A percentile compares a stretch with the other conserved stretches of the same genome.
Evolutionary conservation across 2,329 filamentous ascomycete species (phyloP).

Genomic region (Diaporthe sp.): DNA sequence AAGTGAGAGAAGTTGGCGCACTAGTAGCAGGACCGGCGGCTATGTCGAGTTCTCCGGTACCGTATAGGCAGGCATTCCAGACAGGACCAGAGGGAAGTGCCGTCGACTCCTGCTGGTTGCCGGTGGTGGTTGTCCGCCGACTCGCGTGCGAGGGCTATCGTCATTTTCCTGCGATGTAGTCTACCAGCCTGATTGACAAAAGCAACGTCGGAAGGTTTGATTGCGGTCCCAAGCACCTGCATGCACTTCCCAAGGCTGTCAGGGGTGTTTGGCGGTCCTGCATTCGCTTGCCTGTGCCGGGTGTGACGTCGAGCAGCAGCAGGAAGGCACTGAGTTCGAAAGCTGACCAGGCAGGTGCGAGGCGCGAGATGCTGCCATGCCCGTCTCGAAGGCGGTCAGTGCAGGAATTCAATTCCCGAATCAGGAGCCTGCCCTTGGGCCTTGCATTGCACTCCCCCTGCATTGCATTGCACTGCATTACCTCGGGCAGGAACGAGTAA

Average conservation of each 20-base stretch:
- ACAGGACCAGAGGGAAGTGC: background rate
- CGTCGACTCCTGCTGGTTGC: background rate
- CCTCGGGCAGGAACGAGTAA: conserved; percentile 4
- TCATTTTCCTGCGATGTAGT: background rate
- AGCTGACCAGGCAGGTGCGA: background rate
- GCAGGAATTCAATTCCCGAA: background rate
- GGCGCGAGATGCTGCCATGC: background rate
- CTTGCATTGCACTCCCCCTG: background rate
- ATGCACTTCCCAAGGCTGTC: conserved; percentile 27
- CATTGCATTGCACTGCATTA: conserved; percentile 25
- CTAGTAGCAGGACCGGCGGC: conserved; percentile 8
- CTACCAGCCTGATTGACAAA: background rate
- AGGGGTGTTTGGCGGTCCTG: background rate
- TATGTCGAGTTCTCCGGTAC: background rate
- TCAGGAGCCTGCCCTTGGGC: background rate
- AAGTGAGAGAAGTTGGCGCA: background rate
- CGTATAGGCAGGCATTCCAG: conserved; percentile 2
- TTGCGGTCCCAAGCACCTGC: conserved; percentile 6
- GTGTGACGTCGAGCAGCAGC: conserved; percentile 18
- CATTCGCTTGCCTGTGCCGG: conserved; percentile 18
- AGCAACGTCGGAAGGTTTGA: conserved; percentile 14
- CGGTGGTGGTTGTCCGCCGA: background rate
- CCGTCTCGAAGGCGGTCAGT: conserved; percentile 3
- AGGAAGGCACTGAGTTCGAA: background rate
- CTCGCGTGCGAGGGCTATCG: background rate